Conservation (phyloP, 345 rosid genomes). For the Gossypium arboreum region DNA sequence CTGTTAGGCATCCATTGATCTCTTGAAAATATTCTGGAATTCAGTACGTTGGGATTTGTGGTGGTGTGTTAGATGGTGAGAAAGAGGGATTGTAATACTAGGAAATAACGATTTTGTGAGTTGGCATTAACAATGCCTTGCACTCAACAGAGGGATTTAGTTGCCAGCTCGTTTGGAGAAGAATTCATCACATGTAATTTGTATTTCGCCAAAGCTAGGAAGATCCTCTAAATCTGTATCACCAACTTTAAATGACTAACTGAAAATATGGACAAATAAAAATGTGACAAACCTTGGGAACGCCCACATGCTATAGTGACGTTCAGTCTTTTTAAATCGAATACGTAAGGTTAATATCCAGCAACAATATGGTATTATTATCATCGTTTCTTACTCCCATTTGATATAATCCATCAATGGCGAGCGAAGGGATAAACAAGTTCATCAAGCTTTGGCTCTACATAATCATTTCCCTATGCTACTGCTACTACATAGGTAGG, state of each 20-base stretch:
- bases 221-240: background rate
- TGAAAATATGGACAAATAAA: background rate
- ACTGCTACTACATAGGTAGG: constrained; percentile 15
- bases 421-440: background rate
- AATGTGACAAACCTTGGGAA: background rate
- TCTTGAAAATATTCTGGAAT: no score
- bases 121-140: no score
- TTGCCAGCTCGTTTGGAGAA: no score
- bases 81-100: no score
- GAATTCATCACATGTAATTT: background rate
- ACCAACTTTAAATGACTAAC: background rate
- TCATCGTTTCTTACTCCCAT: no score
- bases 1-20: no score
- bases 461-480: background rate
- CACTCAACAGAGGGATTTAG: no score
- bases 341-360: background rate
- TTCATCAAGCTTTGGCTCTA: background rate
- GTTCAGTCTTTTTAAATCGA: no score
- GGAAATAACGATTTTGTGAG: no score
- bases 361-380: background rate
- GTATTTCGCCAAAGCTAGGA: background rate
- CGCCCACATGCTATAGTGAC: background rate
- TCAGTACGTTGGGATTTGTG: no score
- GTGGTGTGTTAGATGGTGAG: no score
- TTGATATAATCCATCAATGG: background rate